These are phyloP conservation scores for Alnus glutinosa DNA, from an alignment of 306 rosid genomes.

Conservation along the genomic window DNA sequence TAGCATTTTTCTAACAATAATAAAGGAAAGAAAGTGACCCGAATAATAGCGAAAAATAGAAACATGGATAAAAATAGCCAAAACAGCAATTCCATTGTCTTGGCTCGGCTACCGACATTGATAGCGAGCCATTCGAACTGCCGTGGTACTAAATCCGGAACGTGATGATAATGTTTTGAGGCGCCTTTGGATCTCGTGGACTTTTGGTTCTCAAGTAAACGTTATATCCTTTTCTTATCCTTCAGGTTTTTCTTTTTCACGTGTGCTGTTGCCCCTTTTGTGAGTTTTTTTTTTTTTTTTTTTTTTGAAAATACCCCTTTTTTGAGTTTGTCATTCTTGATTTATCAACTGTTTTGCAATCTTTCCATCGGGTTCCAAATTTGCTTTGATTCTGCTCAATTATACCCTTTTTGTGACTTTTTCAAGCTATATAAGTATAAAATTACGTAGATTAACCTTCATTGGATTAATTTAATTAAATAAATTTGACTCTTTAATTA, in stretches of 20 bases:
- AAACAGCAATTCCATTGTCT: not conserved
- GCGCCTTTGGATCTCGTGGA: constrained; percentile 11
- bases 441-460: too few species aligned
- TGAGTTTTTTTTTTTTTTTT: too few species aligned
- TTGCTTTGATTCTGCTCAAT: not conserved
- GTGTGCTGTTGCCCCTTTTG: not conserved
- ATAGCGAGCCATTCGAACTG: not conserved
- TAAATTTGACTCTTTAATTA: too few species aligned
- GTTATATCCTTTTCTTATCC: constrained; percentile 7
- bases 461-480: too few species aligned
- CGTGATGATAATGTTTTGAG: not conserved
- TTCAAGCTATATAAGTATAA: too few species aligned
- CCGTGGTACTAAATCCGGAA: not conserved
- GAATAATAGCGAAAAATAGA: too few species aligned
- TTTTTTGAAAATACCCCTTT: not conserved
- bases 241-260: not conserved
- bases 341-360: not conserved
- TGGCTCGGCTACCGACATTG: not conserved
- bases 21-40: too few species aligned
- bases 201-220: constrained; percentile 15
- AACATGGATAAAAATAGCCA: not conserved
- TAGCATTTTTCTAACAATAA: too few species aligned
- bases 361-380: not conserved
- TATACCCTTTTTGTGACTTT: not conserved
- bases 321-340: too few species aligned